phyloP scores from a whole-genome alignment of 768 basidiomycete species.

The Mycena haematopus region DNA sequence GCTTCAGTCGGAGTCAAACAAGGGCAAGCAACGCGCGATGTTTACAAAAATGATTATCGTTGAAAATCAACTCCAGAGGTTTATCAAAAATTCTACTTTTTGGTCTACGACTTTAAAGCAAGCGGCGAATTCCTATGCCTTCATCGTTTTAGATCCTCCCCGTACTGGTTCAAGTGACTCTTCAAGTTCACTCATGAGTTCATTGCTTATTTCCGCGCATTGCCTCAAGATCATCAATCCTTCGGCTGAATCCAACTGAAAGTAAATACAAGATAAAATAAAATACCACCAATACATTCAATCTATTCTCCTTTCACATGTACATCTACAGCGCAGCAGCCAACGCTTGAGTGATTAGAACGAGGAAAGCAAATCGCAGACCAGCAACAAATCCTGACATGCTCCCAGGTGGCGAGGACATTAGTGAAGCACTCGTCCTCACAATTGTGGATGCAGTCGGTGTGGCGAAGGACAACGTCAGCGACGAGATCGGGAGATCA shows the following conservation, averaged over 20 bases:
- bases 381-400: neutral
- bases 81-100: too few species aligned
- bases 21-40: too few species aligned
- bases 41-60: too few species aligned
- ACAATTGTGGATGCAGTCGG: neutral
- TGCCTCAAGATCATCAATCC: too few species aligned
- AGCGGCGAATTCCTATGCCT: too few species aligned
- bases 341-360: neutral
- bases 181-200: too few species aligned
- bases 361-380: neutral
- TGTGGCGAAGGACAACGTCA: constrained; percentile 7
- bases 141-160: too few species aligned
- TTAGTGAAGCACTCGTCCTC: neutral
- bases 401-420: neutral
- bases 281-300: neutral
- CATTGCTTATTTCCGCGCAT: constrained; percentile 3
- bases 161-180: too few species aligned
- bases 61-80: too few species aligned
- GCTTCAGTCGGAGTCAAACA: too few species aligned
- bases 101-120: too few species aligned
- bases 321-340: neutral
- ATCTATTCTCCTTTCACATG: neutral
- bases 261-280: neutral
- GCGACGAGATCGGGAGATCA: constrained; percentile 1
- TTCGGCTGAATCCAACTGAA: too few species aligned